Percentiles rank a stretch among this genome's conserved stretches.
Conservation (phyloP, 1,284 basidiomycete genomes). For the Tilletia horrida region DNA sequence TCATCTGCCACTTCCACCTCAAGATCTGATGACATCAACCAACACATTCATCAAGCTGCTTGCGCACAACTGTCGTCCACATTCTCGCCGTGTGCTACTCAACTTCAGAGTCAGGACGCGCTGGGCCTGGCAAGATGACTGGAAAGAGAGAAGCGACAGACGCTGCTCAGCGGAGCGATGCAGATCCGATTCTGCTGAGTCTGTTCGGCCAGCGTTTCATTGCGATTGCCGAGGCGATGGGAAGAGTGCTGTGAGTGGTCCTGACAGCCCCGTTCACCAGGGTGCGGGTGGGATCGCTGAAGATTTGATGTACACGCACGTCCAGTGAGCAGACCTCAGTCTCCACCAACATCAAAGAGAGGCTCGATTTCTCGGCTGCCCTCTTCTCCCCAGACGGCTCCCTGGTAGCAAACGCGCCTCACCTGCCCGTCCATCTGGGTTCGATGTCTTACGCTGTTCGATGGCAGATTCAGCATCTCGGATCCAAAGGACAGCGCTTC, state of each 20-base stretch:
- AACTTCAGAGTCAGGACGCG: too few relatives aligned
- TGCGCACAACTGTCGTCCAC: too few relatives aligned
- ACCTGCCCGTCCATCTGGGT: constrained; percentile 68
- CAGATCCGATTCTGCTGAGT: constrained; percentile 82
- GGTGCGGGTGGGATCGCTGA: not conserved
- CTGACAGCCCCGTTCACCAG: constrained; percentile 43
- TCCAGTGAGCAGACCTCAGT: constrained; percentile 70
- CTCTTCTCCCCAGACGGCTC: constrained; percentile 86
- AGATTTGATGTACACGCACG: too few relatives aligned
- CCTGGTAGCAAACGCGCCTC: constrained; percentile 82
- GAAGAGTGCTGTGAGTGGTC: constrained; percentile 66
- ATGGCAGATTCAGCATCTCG: constrained; percentile 76
- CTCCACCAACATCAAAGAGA: constrained; percentile 84
- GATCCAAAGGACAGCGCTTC: constrained; percentile 44
- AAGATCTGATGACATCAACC: too few relatives aligned
- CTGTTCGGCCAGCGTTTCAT: constrained; percentile 89
- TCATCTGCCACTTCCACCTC: too few relatives aligned
- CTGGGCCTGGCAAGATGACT: too few relatives aligned
- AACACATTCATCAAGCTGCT: too few relatives aligned
- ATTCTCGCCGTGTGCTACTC: too few relatives aligned
- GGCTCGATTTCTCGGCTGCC: constrained; percentile 80
- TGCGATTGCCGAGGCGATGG: constrained; percentile 90
- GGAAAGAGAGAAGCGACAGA: too few relatives aligned
- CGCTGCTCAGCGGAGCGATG: constrained; percentile 37
- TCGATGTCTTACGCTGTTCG: constrained; percentile 69